These are phyloP conservation scores for Plasmodium relictum DNA, from an alignment of 169 alveolate species.

Conservation along the genomic window DNA sequence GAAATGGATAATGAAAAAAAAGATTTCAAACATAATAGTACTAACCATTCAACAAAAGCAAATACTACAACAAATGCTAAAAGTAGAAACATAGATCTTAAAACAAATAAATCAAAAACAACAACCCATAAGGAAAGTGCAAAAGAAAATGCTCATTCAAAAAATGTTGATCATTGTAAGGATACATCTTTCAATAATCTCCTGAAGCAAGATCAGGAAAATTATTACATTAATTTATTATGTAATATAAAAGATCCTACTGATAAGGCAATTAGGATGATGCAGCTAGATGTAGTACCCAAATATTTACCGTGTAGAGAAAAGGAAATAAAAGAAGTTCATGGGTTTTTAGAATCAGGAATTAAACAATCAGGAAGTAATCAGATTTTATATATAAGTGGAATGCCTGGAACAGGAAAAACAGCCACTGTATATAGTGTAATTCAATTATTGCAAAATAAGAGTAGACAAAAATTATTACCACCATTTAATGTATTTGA, in stretches of 20 bases:
- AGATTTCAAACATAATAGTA: not conserved
- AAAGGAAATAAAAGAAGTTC: conserved; percentile 82
- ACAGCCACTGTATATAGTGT: conserved; percentile 88
- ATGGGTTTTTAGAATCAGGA: conserved; percentile 83
- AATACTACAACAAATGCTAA: conserved; percentile 7
- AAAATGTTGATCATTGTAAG: not conserved
- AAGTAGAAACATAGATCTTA: not conserved
- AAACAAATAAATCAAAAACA: conserved; percentile 16
- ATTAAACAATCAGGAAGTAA: conserved; percentile 88
- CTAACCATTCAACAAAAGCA: not conserved
- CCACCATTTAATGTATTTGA: conserved; percentile 85
- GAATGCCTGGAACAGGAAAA: conserved; percentile 91
- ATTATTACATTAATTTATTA: conserved; percentile 37
- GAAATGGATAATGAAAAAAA: not conserved
- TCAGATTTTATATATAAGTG: conserved; percentile 86
- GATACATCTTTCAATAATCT: conserved; percentile 8
- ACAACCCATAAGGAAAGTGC: not conserved
- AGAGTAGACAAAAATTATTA: conserved; percentile 54
- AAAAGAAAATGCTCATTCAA: not conserved
- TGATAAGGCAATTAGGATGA: conserved; percentile 69
- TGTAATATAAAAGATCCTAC: conserved; percentile 48
- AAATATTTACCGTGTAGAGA: conserved; percentile 80
- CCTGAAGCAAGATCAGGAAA: conserved; percentile 55
- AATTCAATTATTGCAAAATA: conserved; percentile 59
- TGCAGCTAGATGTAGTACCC: conserved; percentile 74